Percentiles rank a stretch among this genome's conserved stretches.
Evolutionary conservation across 2,329 filamentous ascomycete genomes (phyloP).

Genomic region (Neocatenulostroma microsporum): DNA sequence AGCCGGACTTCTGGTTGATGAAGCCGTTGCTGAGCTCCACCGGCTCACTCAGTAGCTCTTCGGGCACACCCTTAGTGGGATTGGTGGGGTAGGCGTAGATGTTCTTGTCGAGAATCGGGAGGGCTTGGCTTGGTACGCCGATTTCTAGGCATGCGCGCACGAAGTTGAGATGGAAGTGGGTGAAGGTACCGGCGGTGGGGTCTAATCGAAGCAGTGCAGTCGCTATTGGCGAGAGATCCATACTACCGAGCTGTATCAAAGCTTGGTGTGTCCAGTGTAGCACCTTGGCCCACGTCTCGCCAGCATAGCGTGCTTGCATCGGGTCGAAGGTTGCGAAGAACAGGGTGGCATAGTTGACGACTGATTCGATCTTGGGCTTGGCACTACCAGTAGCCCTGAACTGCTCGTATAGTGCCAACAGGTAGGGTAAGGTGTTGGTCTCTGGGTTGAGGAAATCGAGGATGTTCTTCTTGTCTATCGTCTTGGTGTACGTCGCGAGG

Average conservation of each 20-base stretch:
- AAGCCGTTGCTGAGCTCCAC: slow-evolving; percentile 45
- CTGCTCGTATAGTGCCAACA: slow-evolving; percentile 44
- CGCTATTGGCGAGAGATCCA: slow-evolving; percentile 31
- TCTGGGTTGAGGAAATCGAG: slow-evolving; percentile 47
- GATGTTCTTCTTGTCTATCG: slow-evolving; percentile 34
- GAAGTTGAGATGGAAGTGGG: slow-evolving; percentile 53
- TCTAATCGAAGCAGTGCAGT: slow-evolving; percentile 59
- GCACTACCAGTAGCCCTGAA: slow-evolving; percentile 14
- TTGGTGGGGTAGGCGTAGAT: slow-evolving; percentile 57
- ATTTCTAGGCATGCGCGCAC: slow-evolving; percentile 51
- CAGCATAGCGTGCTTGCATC: slow-evolving; percentile 48
- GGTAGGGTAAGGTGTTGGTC: slow-evolving; percentile 52
- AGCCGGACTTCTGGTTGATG: slow-evolving; percentile 51
- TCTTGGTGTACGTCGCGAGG: slow-evolving; percentile 28
- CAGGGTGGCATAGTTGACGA: slow-evolving; percentile 42
- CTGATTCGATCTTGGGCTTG: slow-evolving; percentile 30
- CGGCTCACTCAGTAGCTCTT: slow-evolving; percentile 34
- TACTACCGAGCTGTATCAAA: slow-evolving; percentile 8
- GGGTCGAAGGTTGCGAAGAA: slow-evolving; percentile 47
- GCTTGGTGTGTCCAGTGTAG: slow-evolving; percentile 29
- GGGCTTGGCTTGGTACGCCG: slow-evolving; percentile 46
- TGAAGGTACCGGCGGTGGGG: slow-evolving; percentile 58
- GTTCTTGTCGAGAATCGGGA: slow-evolving; percentile 56
- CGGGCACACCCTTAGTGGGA: slow-evolving; percentile 28
- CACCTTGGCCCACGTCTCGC: slow-evolving; percentile 40